Evolutionary conservation across 1,284 basidiomycete species (phyloP).

Genomic region (Cutaneotrichosporon daszewskae): DNA sequence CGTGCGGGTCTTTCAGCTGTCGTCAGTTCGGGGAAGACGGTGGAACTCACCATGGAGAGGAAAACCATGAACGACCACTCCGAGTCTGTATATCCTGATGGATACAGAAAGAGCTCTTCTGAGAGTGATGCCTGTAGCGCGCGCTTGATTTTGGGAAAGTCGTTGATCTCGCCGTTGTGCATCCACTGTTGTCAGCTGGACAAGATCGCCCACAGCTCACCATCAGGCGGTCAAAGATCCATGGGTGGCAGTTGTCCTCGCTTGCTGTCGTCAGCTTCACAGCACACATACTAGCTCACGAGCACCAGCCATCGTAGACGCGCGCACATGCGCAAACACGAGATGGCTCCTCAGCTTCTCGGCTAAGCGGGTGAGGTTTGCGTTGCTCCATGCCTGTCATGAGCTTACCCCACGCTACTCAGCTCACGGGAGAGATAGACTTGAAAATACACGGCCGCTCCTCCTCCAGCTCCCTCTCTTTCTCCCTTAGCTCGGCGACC

Average conservation of each 20-base stretch:
- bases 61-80: constrained; percentile 94
- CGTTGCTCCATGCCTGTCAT: constrained; percentile 83
- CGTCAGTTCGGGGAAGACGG: constrained; percentile 4
- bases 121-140: constrained; percentile 65
- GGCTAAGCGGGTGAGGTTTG: constrained; percentile 78
- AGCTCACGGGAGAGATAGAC: constrained; percentile 77
- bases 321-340: constrained; percentile 89
- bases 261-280: constrained; percentile 60
- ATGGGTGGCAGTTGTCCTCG: constrained; percentile 91
- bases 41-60: constrained; percentile 63
- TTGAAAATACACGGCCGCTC: constrained; percentile 92
- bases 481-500: constrained; percentile 25
- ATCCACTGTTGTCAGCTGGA: constrained; percentile 62
- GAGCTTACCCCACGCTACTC: neutral
- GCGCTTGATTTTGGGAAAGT: constrained; percentile 74
- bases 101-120: constrained; percentile 76
- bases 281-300: constrained; percentile 33
- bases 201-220: constrained; percentile 48
- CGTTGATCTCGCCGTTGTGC: constrained; percentile 85
- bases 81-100: constrained; percentile 90
- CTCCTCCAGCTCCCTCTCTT: constrained; percentile 62
- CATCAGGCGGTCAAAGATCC: constrained; percentile 81
- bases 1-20: constrained; percentile 73
- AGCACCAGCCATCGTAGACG: constrained; percentile 59
- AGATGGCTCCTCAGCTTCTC: constrained; percentile 92